Evolutionary conservation across 2,329 filamentous ascomycete genomes (phyloP).

Genomic region (Sclerotinia subarctica): DNA sequence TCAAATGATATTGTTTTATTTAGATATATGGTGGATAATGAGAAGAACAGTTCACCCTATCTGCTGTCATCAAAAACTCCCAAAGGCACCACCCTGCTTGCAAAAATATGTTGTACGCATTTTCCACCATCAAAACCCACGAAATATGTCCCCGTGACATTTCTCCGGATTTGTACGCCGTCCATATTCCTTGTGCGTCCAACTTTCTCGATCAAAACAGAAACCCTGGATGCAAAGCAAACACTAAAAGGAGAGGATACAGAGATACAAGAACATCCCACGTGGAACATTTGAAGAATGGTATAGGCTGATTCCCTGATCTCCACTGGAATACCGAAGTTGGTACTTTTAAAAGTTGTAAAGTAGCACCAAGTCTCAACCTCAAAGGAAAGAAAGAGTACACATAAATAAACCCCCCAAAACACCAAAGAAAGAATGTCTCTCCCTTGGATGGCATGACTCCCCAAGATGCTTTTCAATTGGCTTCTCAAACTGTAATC

Average conservation of each 20-base stretch:
- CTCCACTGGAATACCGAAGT: background rate
- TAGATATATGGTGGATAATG: background rate
- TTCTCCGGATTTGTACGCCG: conserved; percentile 3
- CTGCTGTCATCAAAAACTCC: background rate
- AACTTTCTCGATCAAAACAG: background rate
- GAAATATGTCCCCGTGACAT: background rate
- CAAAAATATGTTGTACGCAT: background rate
- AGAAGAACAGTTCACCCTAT: background rate
- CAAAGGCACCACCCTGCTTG: background rate
- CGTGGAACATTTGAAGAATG: background rate
- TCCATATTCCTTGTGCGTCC: background rate
- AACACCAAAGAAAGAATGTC: background rate
- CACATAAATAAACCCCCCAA: background rate
- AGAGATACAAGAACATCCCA: background rate
- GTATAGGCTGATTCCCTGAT: background rate
- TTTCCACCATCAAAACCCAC: background rate
- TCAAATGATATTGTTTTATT: background rate
- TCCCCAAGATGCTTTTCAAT: background rate
- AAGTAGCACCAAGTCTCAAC: background rate
- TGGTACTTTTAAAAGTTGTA: no score
- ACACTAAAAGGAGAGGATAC: background rate
- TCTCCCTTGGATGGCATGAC: background rate
- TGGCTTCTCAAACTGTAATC: background rate
- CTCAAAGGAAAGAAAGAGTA: background rate
- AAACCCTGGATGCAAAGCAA: background rate